Evolutionary conservation across 2,329 filamentous ascomycete genomes (phyloP), one percentile per base, ranked within the genome.

Genomic region (Aspergillus sp.): DNA sequence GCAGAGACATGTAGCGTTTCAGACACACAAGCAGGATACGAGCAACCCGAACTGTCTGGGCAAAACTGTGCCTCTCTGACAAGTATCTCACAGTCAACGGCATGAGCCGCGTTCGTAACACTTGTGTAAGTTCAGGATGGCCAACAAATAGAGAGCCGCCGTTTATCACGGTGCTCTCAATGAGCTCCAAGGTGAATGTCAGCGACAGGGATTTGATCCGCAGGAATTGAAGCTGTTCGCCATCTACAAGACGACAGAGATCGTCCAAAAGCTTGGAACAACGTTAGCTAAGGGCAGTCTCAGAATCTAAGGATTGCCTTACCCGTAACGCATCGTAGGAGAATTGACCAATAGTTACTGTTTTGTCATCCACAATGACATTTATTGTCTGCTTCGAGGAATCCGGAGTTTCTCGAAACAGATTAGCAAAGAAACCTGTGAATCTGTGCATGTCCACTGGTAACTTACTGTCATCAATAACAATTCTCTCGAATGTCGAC

Each of bases 401-500:
- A 51, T 83, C 76, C 3, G 52, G 49, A 19, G 57, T 52, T 46
- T 57, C 57, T 64, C 29, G 4, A 28, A 33, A 34, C 32, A 30
- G 34, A 45, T 55, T 28, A 57, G 49, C 28, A 35, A 39, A 29
- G 28, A 39, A 30, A 10, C 8, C 10, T 6, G 34, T 34, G 7
- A 41, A 7, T 7, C 4, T 3, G 36, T 32, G 35, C 5, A 34
- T 8, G 27, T 8, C 39, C 7, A 30, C 29, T 19, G 2, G 19
- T 30, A 8, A 75, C 80, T 64, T 68, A 85, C 83, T 83, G 63
- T 96, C 89, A 72, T 96, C 89, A 4, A 73, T 72, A 0, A 83
- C 79, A 2, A 96, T 88, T 64, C 94, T 93, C 64, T 97, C 93
- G 67, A 96, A 97, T 0, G 95, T 86, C 0, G 87, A 85, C 30